These are phyloP conservation scores for Epichloe sylvatica DNA, from an alignment of 2,329 filamentous ascomycete species.

Conservation along the genomic window DNA sequence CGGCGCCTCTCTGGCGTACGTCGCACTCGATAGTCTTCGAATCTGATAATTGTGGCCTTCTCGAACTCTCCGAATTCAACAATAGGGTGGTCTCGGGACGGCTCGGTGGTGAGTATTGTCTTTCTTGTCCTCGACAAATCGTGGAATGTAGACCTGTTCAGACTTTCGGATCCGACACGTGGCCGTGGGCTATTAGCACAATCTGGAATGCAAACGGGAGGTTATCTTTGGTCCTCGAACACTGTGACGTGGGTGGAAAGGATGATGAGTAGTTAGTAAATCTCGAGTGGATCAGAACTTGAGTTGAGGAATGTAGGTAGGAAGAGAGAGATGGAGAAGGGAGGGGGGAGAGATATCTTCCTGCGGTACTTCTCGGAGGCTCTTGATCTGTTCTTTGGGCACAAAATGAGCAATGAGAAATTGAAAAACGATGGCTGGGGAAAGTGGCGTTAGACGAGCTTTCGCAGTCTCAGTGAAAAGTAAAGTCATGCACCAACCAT, in stretches of 20 bases:
- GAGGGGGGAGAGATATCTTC: not conserved
- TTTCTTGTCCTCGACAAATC: not conserved
- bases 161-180: not conserved
- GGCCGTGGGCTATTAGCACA: not conserved
- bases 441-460: not conserved
- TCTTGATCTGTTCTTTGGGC: not conserved
- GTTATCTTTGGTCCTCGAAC: not conserved
- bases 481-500: slow-evolving; percentile 4
- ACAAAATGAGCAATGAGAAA: not conserved
- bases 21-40: not conserved
- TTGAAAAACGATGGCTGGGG: not conserved
- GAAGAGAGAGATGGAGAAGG: not conserved
- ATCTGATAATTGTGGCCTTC: not conserved
- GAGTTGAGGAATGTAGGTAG: slow-evolving; percentile 2
- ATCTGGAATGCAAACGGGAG: slow-evolving; percentile 4
- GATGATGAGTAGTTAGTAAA: not conserved
- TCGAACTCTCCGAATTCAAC: not conserved
- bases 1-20: not conserved
- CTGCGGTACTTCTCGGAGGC: not conserved
- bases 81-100: slow-evolving; percentile 2
- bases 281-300: slow-evolving; percentile 2
- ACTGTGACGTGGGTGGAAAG: slow-evolving; percentile 1
- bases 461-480: not conserved
- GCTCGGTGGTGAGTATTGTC: not conserved
- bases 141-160: slow-evolving; percentile 2